Evolutionary conservation across 345 rosid genomes (phyloP).

Genomic region (Acer saccharum): DNA sequence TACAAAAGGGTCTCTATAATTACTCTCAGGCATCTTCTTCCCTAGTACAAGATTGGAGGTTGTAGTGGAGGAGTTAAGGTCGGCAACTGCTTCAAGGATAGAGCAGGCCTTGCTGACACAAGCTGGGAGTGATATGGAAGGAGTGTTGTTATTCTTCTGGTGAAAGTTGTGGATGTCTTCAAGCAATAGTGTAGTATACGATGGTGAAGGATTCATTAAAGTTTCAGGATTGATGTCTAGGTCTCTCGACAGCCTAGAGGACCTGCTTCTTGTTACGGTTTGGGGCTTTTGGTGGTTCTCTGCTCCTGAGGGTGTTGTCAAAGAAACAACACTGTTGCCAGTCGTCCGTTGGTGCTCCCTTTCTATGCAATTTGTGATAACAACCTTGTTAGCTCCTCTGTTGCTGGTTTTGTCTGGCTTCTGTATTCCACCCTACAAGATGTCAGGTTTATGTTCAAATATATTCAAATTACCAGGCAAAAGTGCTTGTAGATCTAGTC

Average conservation of each 20-base stretch:
- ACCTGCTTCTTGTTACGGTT: conserved; percentile 61
- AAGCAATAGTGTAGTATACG: conserved; percentile 70
- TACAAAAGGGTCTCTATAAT: conserved; percentile 52
- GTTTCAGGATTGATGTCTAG: conserved; percentile 67
- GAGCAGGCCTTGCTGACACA: conserved; percentile 80
- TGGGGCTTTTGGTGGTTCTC: conserved; percentile 49
- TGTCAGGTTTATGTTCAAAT: too few relatives aligned
- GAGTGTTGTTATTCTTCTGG: conserved; percentile 49
- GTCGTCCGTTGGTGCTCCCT: conserved; percentile 33
- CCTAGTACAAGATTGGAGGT: conserved; percentile 38
- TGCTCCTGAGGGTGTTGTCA: conserved; percentile 18
- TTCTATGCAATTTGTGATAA: conserved; percentile 9
- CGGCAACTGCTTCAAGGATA: conserved; percentile 80
- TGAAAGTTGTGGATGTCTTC: conserved; percentile 95
- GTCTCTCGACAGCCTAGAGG: conserved; percentile 72
- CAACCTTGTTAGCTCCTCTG: conserved; percentile 25
- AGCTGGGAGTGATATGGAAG: conserved; percentile 51
- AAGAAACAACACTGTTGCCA: not conserved
- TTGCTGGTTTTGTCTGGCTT: conserved; percentile 41
- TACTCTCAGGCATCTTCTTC: conserved; percentile 38
- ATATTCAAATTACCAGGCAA: too few relatives aligned
- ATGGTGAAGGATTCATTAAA: conserved; percentile 44
- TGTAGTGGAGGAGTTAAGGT: conserved; percentile 73
- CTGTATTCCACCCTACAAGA: conserved; percentile 26
- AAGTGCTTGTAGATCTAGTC: not conserved